phyloP scores from a whole-genome alignment of 2,329 filamentous ascomycete genomes.

The Didymella pomorum region DNA sequence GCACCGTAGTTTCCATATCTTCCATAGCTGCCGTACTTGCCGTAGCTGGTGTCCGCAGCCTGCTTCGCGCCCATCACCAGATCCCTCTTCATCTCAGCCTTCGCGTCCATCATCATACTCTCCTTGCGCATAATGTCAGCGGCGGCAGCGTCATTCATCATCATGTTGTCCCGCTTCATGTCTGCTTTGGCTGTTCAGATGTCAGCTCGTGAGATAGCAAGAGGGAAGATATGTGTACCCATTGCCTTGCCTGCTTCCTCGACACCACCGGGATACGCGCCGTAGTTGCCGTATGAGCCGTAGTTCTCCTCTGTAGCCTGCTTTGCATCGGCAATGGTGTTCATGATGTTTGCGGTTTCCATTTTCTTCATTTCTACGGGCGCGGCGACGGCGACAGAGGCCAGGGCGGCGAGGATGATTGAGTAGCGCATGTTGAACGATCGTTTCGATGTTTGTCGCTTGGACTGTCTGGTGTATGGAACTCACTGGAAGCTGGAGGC shows the following conservation, averaged over 20 bases:
- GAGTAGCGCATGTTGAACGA: conserved; percentile 27
- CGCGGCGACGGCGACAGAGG: conserved; percentile 17
- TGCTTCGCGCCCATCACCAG: neutral
- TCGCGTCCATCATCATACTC: neutral
- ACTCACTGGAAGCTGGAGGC: neutral
- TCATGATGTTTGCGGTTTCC: neutral
- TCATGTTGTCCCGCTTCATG: conserved; percentile 12
- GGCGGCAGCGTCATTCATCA: neutral
- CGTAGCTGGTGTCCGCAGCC: conserved; percentile 15
- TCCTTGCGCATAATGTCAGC: neutral
- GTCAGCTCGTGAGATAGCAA: neutral
- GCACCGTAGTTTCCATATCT: conserved; percentile 5
- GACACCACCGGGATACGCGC: neutral
- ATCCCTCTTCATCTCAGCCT: neutral
- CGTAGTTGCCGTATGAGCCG: neutral
- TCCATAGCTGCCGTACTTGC: conserved; percentile 17
- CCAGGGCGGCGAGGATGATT: conserved; percentile 23
- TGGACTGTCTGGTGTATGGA: neutral
- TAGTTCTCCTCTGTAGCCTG: conserved; percentile 2
- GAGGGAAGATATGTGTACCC: neutral
- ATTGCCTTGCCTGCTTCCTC: conserved; percentile 9
- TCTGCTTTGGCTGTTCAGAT: neutral
- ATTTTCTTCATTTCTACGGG: conserved; percentile 19
- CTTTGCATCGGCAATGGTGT: neutral
- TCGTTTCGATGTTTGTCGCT: neutral